Conservation (phyloP, 257 asterid genomes). For the Solanum lycopersicoides region DNA sequence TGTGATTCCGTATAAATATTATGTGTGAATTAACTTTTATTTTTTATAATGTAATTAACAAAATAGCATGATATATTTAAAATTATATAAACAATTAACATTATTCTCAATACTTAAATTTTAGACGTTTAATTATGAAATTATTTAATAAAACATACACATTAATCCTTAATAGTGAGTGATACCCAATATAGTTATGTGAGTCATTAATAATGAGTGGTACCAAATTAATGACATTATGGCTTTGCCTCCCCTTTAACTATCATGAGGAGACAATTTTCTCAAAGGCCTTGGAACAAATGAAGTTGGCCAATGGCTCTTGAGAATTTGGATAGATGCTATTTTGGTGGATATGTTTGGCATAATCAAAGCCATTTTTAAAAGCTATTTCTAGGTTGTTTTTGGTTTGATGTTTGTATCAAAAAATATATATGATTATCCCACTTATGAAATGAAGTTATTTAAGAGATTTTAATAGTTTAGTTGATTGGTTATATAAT, state of each 20-base stretch:
- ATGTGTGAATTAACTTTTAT: neutral
- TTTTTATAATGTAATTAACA: too few species aligned
- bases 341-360: neutral
- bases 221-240: neutral
- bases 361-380: neutral
- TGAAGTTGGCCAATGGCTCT: neutral
- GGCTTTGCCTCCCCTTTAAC: neutral
- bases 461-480: neutral
- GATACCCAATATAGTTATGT: neutral
- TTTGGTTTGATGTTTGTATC: neutral
- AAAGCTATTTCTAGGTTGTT: neutral
- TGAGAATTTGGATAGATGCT: neutral
- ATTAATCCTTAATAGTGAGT: neutral
- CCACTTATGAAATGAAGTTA: neutral
- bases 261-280: neutral
- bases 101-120: neutral
- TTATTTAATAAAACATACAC: too few species aligned
- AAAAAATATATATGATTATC: too few species aligned
- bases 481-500: neutral
- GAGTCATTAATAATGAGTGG: neutral
- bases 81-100: too few species aligned
- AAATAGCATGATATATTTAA: neutral
- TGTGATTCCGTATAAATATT: too few species aligned
- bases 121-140: neutral
- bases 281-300: neutral